Conservation (phyloP, 108 stramenopile genomes). For the Mediolabrus comicus region DNA sequence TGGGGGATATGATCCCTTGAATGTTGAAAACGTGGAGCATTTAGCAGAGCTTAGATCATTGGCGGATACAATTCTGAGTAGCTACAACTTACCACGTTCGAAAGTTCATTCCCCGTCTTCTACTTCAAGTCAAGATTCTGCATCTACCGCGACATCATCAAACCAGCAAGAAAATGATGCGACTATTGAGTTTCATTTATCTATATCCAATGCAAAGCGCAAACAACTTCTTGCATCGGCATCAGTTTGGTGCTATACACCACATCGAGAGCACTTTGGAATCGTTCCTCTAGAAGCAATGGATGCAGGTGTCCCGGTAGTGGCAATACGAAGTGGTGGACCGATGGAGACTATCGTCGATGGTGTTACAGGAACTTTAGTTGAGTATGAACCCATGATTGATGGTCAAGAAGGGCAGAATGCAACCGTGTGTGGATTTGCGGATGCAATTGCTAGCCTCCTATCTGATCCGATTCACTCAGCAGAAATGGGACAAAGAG, state of each 20-base stretch:
- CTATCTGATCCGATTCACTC: constrained; percentile 47
- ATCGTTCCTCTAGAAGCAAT: constrained; percentile 99
- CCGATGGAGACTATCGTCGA: constrained; percentile 92
- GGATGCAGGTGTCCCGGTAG: constrained; percentile 87
- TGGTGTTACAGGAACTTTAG: constrained; percentile 87
- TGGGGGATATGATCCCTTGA: constrained; percentile 94
- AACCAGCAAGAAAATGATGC: constrained; percentile 12
- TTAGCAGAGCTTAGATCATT: constrained; percentile 68
- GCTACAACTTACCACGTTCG: constrained; percentile 17
- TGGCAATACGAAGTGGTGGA: constrained; percentile 88
- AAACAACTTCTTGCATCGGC: constrained; percentile 66
- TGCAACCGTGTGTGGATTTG: constrained; percentile 67
- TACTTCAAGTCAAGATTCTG: not conserved
- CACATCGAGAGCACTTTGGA: constrained; percentile 96
- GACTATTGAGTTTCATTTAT: constrained; percentile 65
- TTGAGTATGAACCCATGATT: constrained; percentile 32
- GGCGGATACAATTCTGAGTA: constrained; percentile 37
- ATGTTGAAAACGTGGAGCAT: constrained; percentile 95
- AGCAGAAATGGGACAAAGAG: constrained; percentile 62
- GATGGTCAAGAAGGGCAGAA: not conserved
- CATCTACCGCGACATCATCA: not conserved
- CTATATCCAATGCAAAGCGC: constrained; percentile 79
- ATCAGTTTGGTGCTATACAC: constrained; percentile 92
- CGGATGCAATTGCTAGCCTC: constrained; percentile 57
- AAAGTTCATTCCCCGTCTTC: constrained; percentile 24